Conservation (phyloP, 148 eudicot species). For the Euryodendron excelsum region DNA sequence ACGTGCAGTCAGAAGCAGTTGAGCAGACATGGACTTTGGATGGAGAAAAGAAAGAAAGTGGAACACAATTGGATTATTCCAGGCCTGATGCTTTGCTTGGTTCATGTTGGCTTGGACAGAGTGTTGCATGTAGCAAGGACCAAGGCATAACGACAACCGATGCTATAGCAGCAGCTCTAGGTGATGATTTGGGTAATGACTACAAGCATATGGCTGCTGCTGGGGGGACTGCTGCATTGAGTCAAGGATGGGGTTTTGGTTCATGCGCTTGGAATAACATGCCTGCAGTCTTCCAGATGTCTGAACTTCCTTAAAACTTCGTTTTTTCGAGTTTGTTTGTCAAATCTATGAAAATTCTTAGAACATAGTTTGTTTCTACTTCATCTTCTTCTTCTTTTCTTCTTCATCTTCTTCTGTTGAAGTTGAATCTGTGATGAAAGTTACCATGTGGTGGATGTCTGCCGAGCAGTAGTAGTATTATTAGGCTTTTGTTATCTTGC, state of each 20-base stretch:
- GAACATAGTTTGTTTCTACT: neutral
- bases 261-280: slow-evolving; percentile 23
- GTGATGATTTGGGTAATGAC: slow-evolving; percentile 11
- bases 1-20: neutral
- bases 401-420: too few species aligned
- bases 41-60: slow-evolving; percentile 12
- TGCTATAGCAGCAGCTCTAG: slow-evolving; percentile 13
- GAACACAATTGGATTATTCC: neutral
- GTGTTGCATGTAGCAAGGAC: slow-evolving; percentile 12
- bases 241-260: slow-evolving; percentile 17
- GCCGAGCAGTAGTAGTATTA: too few species aligned
- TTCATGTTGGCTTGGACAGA: slow-evolving; percentile 26
- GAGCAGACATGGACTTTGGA: slow-evolving; percentile 20
- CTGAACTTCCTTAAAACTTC: slow-evolving; percentile 14
- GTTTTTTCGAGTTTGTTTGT: neutral
- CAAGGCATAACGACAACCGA: slow-evolving; percentile 1
- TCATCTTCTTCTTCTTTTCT: too few species aligned
- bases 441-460: too few species aligned
- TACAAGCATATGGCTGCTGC: neutral
- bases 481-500: too few species aligned
- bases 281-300: slow-evolving; percentile 25
- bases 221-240: neutral
- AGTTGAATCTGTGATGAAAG: neutral
- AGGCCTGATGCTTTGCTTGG: slow-evolving; percentile 40
- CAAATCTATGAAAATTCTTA: neutral